Conservation (phyloP, 2,329 filamentous ascomycete genomes). For the Blastomyces percursus region DNA sequence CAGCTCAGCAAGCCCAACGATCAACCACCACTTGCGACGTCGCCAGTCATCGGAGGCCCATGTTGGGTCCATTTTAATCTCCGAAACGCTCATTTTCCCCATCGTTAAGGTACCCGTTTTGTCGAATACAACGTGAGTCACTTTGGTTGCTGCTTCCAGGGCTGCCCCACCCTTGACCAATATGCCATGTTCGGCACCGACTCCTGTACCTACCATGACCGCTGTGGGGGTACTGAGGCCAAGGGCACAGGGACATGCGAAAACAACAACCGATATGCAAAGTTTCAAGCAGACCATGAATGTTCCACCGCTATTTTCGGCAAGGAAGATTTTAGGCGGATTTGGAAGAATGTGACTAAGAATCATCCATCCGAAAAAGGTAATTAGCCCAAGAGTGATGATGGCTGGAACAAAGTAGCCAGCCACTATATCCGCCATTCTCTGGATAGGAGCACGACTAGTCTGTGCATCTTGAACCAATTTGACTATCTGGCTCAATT, state of each 20-base stretch:
- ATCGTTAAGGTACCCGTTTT: conserved; percentile 80
- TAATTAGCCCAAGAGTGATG: conserved; percentile 68
- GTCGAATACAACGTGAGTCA: conserved; percentile 62
- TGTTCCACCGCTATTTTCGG: conserved; percentile 72
- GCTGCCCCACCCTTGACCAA: conserved; percentile 95
- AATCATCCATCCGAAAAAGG: conserved; percentile 89
- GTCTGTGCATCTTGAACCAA: conserved; percentile 98
- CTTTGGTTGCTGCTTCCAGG: conserved; percentile 60
- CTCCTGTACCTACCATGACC: conserved; percentile 97
- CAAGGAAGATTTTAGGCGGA: conserved; percentile 79
- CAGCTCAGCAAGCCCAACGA: conserved; percentile 90
- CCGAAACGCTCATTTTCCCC: conserved; percentile 88
- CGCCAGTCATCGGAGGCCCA: conserved; percentile 63
- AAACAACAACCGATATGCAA: conserved; percentile 96
- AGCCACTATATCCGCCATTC: conserved; percentile 78
- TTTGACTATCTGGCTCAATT: conserved; percentile 95
- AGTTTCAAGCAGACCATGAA: conserved; percentile 96
- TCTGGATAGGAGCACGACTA: conserved; percentile 84
- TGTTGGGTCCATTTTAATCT: conserved; percentile 50
- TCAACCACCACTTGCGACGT: conserved; percentile 81
- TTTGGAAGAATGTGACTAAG: conserved; percentile 73
- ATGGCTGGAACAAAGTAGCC: conserved; percentile 92
- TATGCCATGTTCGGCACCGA: conserved; percentile 90
- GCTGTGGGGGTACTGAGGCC: conserved; percentile 91
- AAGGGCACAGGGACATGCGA: conserved; percentile 94